A percentile compares a stretch with the other conserved stretches of the same genome.
phyloP scores from a whole-genome alignment of 2,329 filamentous ascomycete genomes.

The Aspergillus sp. region DNA sequence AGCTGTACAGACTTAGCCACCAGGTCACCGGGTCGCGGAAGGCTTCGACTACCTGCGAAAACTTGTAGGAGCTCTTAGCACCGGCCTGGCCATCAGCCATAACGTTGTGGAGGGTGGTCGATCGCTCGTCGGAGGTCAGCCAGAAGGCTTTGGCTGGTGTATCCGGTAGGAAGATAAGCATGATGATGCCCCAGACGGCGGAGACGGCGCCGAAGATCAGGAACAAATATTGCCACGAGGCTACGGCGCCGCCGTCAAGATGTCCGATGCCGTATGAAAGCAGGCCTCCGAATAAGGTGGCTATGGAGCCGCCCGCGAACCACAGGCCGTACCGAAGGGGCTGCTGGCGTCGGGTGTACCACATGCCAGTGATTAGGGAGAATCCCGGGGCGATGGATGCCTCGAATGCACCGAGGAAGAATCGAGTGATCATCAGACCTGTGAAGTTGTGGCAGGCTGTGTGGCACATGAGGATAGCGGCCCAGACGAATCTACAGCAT shows the following conservation, averaged over 20 bases:
- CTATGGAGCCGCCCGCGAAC: neutral
- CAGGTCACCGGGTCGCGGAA: conserved; percentile 30
- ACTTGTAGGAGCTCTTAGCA: no score
- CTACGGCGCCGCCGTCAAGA: neutral
- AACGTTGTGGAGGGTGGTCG: no score
- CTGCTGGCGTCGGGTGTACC: neutral
- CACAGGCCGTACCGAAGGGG: neutral
- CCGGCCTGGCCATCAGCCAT: no score
- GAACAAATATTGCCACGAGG: conserved; percentile 17
- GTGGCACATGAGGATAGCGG: neutral
- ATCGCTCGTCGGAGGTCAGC: neutral
- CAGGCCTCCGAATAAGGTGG: neutral
- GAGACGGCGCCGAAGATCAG: conserved; percentile 22
- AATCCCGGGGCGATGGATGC: neutral
- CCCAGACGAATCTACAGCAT: neutral
- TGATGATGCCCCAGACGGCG: conserved; percentile 10
- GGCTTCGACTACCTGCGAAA: conserved; percentile 31
- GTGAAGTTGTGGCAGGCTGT: neutral
- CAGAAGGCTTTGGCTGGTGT: conserved; percentile 15
- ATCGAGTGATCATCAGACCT: neutral
- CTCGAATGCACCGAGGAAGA: neutral
- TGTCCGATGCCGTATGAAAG: conserved; percentile 21
- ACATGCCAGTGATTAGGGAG: neutral
- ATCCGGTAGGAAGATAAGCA: conserved; percentile 19
- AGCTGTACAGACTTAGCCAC: neutral